Evolutionary conservation across 164 flowering plant genomes (phyloP).

Genomic region (Piper longum): DNA sequence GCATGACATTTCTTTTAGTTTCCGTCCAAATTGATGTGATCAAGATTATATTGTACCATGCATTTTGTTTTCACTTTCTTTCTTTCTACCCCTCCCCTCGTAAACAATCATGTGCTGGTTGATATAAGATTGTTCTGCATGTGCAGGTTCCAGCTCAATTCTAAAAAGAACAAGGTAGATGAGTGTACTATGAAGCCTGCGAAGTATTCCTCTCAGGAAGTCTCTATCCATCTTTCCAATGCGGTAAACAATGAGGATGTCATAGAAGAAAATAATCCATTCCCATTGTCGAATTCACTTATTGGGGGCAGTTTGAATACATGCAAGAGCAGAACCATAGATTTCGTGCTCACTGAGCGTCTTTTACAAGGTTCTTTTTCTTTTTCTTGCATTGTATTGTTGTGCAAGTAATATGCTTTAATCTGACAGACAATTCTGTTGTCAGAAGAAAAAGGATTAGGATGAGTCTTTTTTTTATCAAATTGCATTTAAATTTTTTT

Average conservation of each 20-base stretch:
- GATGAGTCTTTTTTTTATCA: not conserved
- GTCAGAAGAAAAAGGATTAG: not conserved
- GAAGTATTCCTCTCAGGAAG: conserved; percentile 24
- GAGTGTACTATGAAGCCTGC: conserved; percentile 26
- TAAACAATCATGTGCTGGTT: not conserved
- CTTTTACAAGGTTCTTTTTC: conserved; percentile 51
- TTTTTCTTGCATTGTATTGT: not conserved
- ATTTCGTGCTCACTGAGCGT: conserved; percentile 38
- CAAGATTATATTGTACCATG: no score
- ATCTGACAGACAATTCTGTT: not conserved
- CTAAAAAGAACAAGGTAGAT: conserved; percentile 61
- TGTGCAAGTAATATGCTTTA: not conserved
- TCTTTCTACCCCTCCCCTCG: no score
- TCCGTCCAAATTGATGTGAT: no score
- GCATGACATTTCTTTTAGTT: no score
- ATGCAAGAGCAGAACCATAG: conserved; percentile 53
- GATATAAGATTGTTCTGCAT: not conserved
- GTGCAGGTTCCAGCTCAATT: conserved; percentile 53
- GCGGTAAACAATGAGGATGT: conserved; percentile 36
- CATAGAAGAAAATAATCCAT: conserved; percentile 31
- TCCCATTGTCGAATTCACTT: conserved; percentile 61
- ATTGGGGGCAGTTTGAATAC: conserved; percentile 66
- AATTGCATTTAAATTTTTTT: not conserved
- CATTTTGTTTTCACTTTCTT: no score
- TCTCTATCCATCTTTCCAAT: conserved; percentile 24